A percentile compares a stretch with the other conserved stretches of the same genome.
Conservation (phyloP, 2,329 filamentous ascomycete genomes). For the Colletotrichum tamarilloi region DNA sequence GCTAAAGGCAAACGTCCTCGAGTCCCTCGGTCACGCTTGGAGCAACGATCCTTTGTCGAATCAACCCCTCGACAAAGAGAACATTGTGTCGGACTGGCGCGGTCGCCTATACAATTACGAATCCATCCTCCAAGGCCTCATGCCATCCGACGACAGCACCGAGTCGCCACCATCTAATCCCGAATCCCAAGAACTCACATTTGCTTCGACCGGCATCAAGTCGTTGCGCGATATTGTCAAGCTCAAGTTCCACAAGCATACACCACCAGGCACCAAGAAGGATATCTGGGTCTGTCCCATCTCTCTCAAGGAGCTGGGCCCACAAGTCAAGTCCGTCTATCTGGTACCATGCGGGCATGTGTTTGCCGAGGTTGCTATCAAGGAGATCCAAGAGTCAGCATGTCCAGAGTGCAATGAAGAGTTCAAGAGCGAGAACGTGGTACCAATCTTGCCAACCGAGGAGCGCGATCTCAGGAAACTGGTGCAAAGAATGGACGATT, state of each 20-base stretch:
- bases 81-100: conserved; percentile 84
- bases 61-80: conserved; percentile 73
- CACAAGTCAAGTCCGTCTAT: conserved; percentile 84
- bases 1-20: conserved; percentile 87
- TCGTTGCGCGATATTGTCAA: conserved; percentile 88
- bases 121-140: conserved; percentile 75
- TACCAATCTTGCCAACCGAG: conserved; percentile 81
- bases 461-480: conserved; percentile 78
- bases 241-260: conserved; percentile 74
- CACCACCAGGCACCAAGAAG: conserved; percentile 51
- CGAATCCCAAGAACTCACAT: conserved; percentile 47
- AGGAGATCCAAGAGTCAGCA: conserved; percentile 74
- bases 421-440: conserved; percentile 80
- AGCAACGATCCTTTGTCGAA: conserved; percentile 88
- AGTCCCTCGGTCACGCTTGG: conserved; percentile 90
- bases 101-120: conserved; percentile 97
- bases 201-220: conserved; percentile 72
- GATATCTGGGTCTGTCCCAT: conserved; percentile 86
- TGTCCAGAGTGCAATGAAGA: conserved; percentile 80
- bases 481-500: conserved; percentile 71
- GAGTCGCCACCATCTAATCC: conserved; percentile 39
- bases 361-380: conserved; percentile 87
- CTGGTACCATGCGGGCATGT: conserved; percentile 95
- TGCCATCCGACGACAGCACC: conserved; percentile 54
- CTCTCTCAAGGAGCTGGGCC: conserved; percentile 86